Percentiles rank a stretch among this genome's conserved stretches.
Conservation (phyloP, 2,329 filamentous ascomycete genomes). For the Fusarium mexicanum region DNA sequence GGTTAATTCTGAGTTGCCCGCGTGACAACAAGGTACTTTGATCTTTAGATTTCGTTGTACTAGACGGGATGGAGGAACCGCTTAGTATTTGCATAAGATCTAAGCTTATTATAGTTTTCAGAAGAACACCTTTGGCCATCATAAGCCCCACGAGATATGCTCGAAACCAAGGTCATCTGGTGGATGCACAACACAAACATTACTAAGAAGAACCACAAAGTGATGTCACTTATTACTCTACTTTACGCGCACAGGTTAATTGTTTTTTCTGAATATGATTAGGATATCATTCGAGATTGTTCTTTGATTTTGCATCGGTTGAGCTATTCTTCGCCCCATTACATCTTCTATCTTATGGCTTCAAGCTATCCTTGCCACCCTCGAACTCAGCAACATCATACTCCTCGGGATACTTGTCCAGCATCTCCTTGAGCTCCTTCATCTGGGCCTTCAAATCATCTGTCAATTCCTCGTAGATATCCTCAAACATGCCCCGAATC, state of each 20-base stretch:
- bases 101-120: neutral
- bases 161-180: neutral
- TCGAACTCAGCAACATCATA: conserved; percentile 86
- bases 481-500: conserved; percentile 79
- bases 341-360: conserved; percentile 36
- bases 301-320: neutral
- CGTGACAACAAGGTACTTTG: neutral
- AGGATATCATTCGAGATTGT: neutral
- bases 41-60: neutral
- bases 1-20: neutral
- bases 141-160: neutral
- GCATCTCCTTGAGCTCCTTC: conserved; percentile 74
- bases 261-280: neutral
- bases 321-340: neutral
- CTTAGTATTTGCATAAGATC: neutral
- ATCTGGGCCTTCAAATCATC: conserved; percentile 80
- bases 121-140: neutral
- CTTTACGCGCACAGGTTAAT: neutral
- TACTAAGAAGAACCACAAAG: neutral
- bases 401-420: conserved; percentile 89
- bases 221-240: neutral
- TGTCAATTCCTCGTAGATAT: conserved; percentile 89
- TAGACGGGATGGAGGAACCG: neutral
- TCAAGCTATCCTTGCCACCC: conserved; percentile 73
- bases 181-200: neutral